A percentile compares a stretch with the other conserved stretches of the same genome.
phyloP scores from a whole-genome alignment of 2,329 filamentous ascomycete genomes.

The Didymella glomerata region DNA sequence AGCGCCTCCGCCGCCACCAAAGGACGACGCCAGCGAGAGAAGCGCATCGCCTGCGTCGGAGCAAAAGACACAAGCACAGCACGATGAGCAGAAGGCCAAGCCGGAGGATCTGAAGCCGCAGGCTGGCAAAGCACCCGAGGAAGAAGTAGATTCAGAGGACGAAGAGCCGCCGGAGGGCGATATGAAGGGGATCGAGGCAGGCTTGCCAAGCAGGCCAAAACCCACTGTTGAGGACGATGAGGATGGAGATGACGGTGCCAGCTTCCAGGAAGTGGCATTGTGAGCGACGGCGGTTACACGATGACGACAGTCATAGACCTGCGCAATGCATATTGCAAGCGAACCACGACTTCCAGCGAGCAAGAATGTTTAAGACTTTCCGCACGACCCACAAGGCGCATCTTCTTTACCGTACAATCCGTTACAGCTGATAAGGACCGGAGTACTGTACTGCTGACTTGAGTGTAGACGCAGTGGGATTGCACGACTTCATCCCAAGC shows the following conservation, averaged over 20 bases:
- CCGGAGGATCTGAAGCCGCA: slow-evolving; percentile 46
- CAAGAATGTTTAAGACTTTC: background rate
- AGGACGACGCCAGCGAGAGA: slow-evolving; percentile 40
- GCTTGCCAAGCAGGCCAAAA: slow-evolving; percentile 40
- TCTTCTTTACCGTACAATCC: background rate
- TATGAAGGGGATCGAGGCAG: slow-evolving; percentile 40
- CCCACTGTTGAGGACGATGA: slow-evolving; percentile 43
- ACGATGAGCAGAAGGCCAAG: slow-evolving; percentile 45
- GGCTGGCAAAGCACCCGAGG: slow-evolving; percentile 38
- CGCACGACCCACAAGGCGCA: background rate
- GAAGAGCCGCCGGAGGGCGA: slow-evolving; percentile 33
- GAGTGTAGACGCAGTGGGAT: background rate
- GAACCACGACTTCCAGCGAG: background rate
- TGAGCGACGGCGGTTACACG: background rate
- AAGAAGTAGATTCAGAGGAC: slow-evolving; percentile 37
- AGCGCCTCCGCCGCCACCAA: slow-evolving; percentile 48
- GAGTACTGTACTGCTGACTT: background rate
- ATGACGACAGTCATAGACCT: background rate
- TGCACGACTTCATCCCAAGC: background rate
- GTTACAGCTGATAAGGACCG: background rate
- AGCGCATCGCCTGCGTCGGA: slow-evolving; percentile 37
- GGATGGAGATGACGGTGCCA: slow-evolving; percentile 41
- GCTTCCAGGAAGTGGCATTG: slow-evolving; percentile 46
- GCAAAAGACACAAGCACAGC: slow-evolving; percentile 41
- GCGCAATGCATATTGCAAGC: slow-evolving; percentile 5